A percentile compares a stretch with the other conserved stretches of the same genome.
phyloP scores from a whole-genome alignment of 352 stramenopile genomes.

The Pythium sukuiense region DNA sequence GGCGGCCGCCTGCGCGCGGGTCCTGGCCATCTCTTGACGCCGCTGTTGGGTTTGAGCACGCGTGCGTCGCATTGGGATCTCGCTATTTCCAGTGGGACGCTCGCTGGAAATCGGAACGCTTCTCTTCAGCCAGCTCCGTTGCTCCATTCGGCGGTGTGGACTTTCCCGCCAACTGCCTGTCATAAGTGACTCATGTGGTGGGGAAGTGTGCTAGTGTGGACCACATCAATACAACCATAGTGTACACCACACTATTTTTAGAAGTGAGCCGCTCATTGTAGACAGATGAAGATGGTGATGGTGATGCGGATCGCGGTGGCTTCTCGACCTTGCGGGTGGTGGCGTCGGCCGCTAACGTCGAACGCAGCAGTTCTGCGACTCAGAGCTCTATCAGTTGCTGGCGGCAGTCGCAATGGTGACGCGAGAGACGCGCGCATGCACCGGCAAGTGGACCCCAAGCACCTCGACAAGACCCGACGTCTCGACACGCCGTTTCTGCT shows the following conservation, averaged over 20 bases:
- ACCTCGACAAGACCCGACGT: conserved; percentile 10
- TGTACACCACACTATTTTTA: neutral
- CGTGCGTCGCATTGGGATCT: conserved; percentile 22
- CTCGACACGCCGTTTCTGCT: conserved; percentile 26
- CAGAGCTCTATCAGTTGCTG: neutral
- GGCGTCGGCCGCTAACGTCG: neutral
- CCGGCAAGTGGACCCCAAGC: conserved; percentile 13
- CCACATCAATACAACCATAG: neutral
- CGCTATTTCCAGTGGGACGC: neutral
- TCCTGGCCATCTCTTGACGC: conserved; percentile 18
- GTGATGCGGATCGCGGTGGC: neutral
- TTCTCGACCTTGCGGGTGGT: conserved; percentile 2
- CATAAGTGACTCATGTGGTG: neutral
- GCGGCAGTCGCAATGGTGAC: neutral
- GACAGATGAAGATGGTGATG: neutral
- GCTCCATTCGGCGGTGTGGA: neutral
- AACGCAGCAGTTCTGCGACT: neutral
- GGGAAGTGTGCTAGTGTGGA: neutral
- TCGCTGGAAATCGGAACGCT: neutral
- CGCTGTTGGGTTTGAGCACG: conserved; percentile 24
- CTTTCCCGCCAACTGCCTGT: conserved; percentile 11
- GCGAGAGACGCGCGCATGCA: conserved; percentile 10
- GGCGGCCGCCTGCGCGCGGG: conserved; percentile 6
- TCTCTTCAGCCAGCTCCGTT: neutral
- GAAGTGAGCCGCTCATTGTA: neutral